Conservation (phyloP, 805 yeast genomes). For the Grigorovia transvaalensis region DNA sequence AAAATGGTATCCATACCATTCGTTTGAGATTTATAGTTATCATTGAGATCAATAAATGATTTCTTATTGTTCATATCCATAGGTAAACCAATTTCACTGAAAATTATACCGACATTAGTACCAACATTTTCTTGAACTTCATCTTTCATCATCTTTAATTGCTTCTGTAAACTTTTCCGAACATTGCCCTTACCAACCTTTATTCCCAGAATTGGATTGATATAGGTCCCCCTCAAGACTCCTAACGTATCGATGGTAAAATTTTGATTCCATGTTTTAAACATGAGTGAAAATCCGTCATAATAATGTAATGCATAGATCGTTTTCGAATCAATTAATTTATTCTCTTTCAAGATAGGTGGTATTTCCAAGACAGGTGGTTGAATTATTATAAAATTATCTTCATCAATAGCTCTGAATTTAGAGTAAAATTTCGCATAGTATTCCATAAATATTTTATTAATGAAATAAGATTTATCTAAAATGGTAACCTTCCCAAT, state of each 20-base stretch:
- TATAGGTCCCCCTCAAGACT: constrained; percentile 66
- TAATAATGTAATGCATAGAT: constrained; percentile 84
- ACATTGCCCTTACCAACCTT: constrained; percentile 78
- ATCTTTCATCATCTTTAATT: constrained; percentile 50
- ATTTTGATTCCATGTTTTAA: constrained; percentile 73
- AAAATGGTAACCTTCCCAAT: constrained; percentile 26
- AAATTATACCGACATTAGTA: constrained; percentile 51
- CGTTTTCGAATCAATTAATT: constrained; percentile 50
- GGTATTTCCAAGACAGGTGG: constrained; percentile 76
- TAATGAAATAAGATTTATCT: constrained; percentile 44
- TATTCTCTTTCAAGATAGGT: constrained; percentile 47
- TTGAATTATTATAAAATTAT: constrained; percentile 55
- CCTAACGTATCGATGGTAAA: constrained; percentile 88
- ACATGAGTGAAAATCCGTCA: constrained; percentile 90
- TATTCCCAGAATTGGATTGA: constrained; percentile 60
- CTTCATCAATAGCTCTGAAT: constrained; percentile 38
- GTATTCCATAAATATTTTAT: constrained; percentile 53
- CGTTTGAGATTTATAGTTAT: constrained; percentile 67
- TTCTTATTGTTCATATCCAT: constrained; percentile 81
- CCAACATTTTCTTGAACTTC: constrained; percentile 64
- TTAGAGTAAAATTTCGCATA: constrained; percentile 40
- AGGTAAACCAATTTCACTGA: constrained; percentile 97
- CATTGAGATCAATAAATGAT: constrained; percentile 44
- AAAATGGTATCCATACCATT: constrained; percentile 76
- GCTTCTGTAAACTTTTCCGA: constrained; percentile 58